Percentiles rank a stretch among this genome's conserved stretches.
Conservation (phyloP, 2,329 filamentous ascomycete species). For the Cytospora leucostoma region DNA sequence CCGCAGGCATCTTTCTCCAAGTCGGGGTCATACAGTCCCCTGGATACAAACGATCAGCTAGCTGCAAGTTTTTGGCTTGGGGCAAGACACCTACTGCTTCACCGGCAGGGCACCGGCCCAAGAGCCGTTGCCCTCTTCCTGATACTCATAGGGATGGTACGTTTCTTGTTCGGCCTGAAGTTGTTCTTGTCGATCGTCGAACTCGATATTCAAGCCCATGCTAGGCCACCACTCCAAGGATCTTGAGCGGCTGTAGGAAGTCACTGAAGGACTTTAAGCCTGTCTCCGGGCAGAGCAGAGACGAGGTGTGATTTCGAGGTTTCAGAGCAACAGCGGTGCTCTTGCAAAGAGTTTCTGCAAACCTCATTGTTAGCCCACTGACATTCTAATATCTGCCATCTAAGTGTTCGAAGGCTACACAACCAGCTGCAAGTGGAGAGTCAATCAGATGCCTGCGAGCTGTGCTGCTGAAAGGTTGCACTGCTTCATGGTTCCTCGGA, state of each 20-base stretch:
- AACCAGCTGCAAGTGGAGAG: not conserved
- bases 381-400: not conserved
- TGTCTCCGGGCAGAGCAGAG: constrained; percentile 16
- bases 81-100: constrained; percentile 69
- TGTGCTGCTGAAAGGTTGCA: not conserved
- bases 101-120: constrained; percentile 94
- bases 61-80: constrained; percentile 14
- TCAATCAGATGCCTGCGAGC: not conserved
- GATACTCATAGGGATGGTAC: constrained; percentile 79
- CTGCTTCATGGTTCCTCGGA: not conserved
- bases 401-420: not conserved
- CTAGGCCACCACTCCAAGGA: constrained; percentile 56
- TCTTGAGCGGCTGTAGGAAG: constrained; percentile 19
- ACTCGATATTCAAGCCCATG: constrained; percentile 68
- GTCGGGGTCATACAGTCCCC: constrained; percentile 91
- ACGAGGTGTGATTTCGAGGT: constrained; percentile 16
- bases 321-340: constrained; percentile 29
- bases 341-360: constrained; percentile 2
- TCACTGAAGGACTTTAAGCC: constrained; percentile 16
- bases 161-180: constrained; percentile 60
- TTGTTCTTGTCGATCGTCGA: constrained; percentile 68
- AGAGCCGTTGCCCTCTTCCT: constrained; percentile 79
- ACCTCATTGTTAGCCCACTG: constrained; percentile 6
- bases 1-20: constrained; percentile 99
- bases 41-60: constrained; percentile 30